These are phyloP conservation scores for Taphrina populina DNA, from an alignment of 1,139 yeast species.

Conservation along the genomic window DNA sequence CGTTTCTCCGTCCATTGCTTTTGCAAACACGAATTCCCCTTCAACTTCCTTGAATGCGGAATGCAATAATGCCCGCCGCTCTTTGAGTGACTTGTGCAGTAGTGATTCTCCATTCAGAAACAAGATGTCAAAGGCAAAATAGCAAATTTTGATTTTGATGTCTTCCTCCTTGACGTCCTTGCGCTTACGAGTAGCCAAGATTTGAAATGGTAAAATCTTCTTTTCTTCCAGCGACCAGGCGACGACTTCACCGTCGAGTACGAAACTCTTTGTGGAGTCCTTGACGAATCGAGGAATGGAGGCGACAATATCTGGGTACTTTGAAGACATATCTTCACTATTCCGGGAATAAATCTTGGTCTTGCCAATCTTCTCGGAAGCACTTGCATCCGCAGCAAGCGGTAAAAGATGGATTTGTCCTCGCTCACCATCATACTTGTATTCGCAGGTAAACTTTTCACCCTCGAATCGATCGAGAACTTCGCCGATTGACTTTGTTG, in stretches of 20 bases:
- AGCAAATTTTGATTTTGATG: slow-evolving; percentile 83
- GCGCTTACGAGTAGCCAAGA: slow-evolving; percentile 85
- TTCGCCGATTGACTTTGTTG: slow-evolving; percentile 88
- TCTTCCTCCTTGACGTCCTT: slow-evolving; percentile 86
- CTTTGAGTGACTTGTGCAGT: slow-evolving; percentile 64
- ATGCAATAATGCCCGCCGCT: slow-evolving; percentile 63
- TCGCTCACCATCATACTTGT: slow-evolving; percentile 96
- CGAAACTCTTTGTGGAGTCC: slow-evolving; percentile 53
- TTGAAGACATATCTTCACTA: slow-evolving; percentile 93
- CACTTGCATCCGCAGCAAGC: slow-evolving; percentile 42
- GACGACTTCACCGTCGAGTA: slow-evolving; percentile 96
- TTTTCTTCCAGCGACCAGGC: slow-evolving; percentile 83
- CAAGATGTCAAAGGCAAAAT: slow-evolving; percentile 85
- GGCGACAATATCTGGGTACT: slow-evolving; percentile 85
- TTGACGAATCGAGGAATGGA: slow-evolving; percentile 63
- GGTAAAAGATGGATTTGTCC: slow-evolving; percentile 83
- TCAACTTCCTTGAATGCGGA: slow-evolving; percentile 60
- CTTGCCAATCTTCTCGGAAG: slow-evolving; percentile 48
- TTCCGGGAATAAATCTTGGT: slow-evolving; percentile 85
- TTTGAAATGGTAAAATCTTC: slow-evolving; percentile 88
- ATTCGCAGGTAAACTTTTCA: slow-evolving; percentile 86
- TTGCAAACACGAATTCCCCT: slow-evolving; percentile 83
- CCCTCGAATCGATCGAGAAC: slow-evolving; percentile 71
- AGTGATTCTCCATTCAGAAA: slow-evolving; percentile 68
- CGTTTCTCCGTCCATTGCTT: slow-evolving; percentile 66